Percentiles rank a stretch among this genome's conserved stretches.
phyloP scores from a whole-genome alignment of 768 basidiomycete species.

The Podaxis sp. region DNA sequence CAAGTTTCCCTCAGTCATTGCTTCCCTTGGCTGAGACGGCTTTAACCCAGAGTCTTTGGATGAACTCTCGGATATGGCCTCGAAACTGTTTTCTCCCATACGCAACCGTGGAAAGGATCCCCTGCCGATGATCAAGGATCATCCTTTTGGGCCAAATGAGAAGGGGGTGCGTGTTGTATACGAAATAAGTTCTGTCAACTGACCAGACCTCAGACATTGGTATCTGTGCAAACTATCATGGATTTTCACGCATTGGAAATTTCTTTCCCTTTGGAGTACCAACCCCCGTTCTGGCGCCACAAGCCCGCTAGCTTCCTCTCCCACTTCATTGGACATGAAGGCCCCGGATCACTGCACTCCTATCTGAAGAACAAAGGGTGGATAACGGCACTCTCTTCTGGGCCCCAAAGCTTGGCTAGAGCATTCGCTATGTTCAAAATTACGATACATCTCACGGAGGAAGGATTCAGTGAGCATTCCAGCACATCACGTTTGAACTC shows the following conservation, averaged over 20 bases:
- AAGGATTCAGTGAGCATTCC: constrained; percentile 74
- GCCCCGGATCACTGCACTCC: constrained; percentile 86
- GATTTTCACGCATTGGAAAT: constrained; percentile 82
- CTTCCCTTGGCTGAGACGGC: constrained; percentile 5
- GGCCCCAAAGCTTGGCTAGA: constrained; percentile 66
- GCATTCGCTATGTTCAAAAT: constrained; percentile 90
- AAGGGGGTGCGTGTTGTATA: constrained; percentile 53
- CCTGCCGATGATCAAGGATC: constrained; percentile 64
- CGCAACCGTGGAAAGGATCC: constrained; percentile 58
- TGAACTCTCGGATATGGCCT: constrained; percentile 60
- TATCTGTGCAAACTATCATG: constrained; percentile 89
- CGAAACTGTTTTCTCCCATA: constrained; percentile 70
- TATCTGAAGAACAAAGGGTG: constrained; percentile 89
- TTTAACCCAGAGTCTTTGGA: constrained; percentile 64
- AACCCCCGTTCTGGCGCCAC: constrained; percentile 70
- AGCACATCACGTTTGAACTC: not conserved
- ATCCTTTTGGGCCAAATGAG: constrained; percentile 72
- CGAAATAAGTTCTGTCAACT: not conserved
- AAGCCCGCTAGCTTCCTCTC: constrained; percentile 77
- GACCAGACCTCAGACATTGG: constrained; percentile 54
- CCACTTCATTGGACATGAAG: constrained; percentile 90
- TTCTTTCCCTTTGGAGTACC: constrained; percentile 73
- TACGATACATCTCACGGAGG: constrained; percentile 75
- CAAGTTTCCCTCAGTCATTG: not conserved
- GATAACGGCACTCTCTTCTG: constrained; percentile 73